Conservation (phyloP, 495 filamentous ascomycete species). For the Elasticomyces elasticus region DNA sequence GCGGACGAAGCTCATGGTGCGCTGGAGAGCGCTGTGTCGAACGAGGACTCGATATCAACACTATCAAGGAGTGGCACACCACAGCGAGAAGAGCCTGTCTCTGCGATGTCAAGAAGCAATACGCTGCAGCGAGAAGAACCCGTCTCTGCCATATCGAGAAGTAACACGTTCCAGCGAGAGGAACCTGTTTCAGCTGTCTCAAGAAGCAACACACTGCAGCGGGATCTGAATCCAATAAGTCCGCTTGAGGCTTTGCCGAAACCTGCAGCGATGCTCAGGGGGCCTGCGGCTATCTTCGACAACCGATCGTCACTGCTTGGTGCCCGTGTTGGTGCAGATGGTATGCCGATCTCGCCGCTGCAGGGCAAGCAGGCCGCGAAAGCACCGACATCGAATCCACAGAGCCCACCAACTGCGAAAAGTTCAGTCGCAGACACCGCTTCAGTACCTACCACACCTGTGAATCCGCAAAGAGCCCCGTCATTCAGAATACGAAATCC, state of each 20-base stretch:
- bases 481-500: slow-evolving; percentile 1
- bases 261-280: neutral
- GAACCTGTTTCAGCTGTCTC: neutral
- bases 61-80: neutral
- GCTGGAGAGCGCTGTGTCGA: neutral
- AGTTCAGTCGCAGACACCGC: neutral
- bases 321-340: slow-evolving; percentile 17
- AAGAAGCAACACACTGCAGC: neutral
- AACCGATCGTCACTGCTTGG: slow-evolving; percentile 14
- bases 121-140: neutral
- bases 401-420: neutral
- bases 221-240: neutral
- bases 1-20: neutral
- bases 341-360: slow-evolving; percentile 15
- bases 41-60: neutral
- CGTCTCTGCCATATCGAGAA: neutral
- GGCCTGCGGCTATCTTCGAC: slow-evolving; percentile 5
- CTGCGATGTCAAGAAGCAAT: neutral
- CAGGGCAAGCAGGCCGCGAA: neutral
- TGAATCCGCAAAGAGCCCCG: neutral
- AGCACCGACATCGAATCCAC: neutral
- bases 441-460: neutral
- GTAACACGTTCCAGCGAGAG: neutral
- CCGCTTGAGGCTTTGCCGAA: neutral
- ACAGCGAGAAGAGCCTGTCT: neutral